Evolutionary conservation across 805 yeast species (phyloP).

Genomic region (Spencermartinsiella europaea): DNA sequence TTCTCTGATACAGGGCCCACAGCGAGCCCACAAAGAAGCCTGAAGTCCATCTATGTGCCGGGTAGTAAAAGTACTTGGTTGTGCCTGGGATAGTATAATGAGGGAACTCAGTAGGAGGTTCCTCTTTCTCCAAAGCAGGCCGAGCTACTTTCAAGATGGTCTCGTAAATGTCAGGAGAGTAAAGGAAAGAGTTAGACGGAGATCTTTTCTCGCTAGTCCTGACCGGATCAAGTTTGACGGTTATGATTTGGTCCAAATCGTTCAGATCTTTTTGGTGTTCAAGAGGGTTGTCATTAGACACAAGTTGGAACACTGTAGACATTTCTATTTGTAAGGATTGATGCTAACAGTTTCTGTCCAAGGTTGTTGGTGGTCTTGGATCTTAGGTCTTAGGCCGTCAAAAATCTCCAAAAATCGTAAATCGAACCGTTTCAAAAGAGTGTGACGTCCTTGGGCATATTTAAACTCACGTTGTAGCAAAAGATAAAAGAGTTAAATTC

Average conservation of each 20-base stretch:
- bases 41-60: slow-evolving; percentile 12
- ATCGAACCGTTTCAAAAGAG: too few relatives aligned
- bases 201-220: background rate
- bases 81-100: slow-evolving; percentile 1
- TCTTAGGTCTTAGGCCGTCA: too few relatives aligned
- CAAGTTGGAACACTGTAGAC: too few relatives aligned
- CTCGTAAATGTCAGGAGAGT: background rate
- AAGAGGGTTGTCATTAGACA: too few relatives aligned
- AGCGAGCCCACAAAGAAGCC: slow-evolving; percentile 15
- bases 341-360: too few relatives aligned
- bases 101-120: slow-evolving; percentile 3
- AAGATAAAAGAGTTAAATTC: too few relatives aligned
- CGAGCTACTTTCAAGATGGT: background rate
- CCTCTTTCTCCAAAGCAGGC: background rate
- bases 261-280: too few relatives aligned
- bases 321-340: too few relatives aligned
- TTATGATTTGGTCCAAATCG: background rate
- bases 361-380: too few relatives aligned
- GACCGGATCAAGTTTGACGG: background rate
- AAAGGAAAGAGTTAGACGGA: background rate
- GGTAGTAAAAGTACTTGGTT: slow-evolving; percentile 1
- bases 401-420: too few relatives aligned
- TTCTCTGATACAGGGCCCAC: slow-evolving; percentile 9
- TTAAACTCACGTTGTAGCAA: too few relatives aligned
- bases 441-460: too few relatives aligned